A percentile compares a stretch with the other conserved stretches of the same genome.
phyloP scores from a whole-genome alignment of 2,329 filamentous ascomycete genomes.

The Ilyonectria robusta region DNA sequence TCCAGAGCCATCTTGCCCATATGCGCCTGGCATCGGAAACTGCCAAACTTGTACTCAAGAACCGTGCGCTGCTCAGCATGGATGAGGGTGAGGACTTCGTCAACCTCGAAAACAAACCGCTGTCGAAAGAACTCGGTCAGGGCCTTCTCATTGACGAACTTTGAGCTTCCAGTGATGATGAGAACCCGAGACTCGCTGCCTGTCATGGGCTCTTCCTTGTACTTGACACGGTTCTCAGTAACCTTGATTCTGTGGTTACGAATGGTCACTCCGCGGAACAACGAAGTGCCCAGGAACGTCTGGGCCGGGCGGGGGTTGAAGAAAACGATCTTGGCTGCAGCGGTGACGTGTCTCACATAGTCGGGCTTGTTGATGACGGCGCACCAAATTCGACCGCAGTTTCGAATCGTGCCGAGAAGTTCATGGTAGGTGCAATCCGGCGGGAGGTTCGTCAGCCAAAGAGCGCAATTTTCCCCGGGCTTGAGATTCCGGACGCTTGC shows the following conservation, averaged over 20 bases:
- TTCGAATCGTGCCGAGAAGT: constrained; percentile 61
- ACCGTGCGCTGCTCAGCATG: constrained; percentile 47
- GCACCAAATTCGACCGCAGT: constrained; percentile 66
- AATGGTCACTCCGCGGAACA: constrained; percentile 53
- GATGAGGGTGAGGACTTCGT: constrained; percentile 56
- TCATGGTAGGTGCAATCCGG: constrained; percentile 57
- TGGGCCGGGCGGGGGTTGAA: constrained; percentile 59
- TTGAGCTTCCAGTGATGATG: constrained; percentile 61
- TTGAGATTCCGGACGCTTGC: constrained; percentile 52
- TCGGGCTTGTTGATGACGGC: constrained; percentile 66
- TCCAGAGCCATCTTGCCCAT: constrained; percentile 60
- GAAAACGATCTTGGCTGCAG: constrained; percentile 66
- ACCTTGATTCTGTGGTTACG: constrained; percentile 56
- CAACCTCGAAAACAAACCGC: constrained; percentile 64
- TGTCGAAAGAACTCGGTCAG: constrained; percentile 59
- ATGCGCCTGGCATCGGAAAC: constrained; percentile 69
- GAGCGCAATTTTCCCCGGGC: constrained; percentile 60
- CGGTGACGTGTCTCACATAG: constrained; percentile 51
- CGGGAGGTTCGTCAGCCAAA: constrained; percentile 68
- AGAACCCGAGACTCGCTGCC: constrained; percentile 62
- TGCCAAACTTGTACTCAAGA: constrained; percentile 68
- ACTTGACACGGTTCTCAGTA: constrained; percentile 65
- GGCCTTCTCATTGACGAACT: constrained; percentile 59
- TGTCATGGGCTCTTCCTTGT: constrained; percentile 47
- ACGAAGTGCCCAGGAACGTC: constrained; percentile 43